A percentile compares a stretch with the other conserved stretches of the same genome.
These are phyloP conservation scores for Pleurotus djamor DNA, from an alignment of 768 basidiomycete species.

Conservation along the genomic window DNA sequence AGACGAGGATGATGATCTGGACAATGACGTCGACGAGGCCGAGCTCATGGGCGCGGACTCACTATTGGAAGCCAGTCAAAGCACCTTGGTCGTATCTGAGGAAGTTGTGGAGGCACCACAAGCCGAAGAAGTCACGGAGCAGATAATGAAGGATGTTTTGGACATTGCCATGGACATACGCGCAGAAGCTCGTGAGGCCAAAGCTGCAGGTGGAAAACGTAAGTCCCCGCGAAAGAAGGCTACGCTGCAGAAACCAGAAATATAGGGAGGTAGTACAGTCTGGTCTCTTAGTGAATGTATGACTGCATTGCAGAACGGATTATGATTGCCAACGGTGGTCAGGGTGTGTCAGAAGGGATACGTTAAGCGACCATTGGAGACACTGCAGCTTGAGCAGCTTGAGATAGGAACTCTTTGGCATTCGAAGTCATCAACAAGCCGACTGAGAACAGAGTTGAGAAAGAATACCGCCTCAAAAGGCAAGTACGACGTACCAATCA, in stretches of 20 bases:
- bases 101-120: neutral
- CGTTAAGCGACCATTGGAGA: neutral
- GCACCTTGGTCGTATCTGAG: neutral
- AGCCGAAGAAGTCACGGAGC: neutral
- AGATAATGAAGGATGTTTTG: neutral
- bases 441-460: neutral
- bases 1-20: neutral
- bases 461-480: neutral
- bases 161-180: neutral
- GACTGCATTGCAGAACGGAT: too few species aligned
- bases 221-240: neutral
- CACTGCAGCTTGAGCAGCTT: neutral
- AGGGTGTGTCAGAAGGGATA: neutral
- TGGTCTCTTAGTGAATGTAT: too few species aligned
- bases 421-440: neutral
- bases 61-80: neutral
- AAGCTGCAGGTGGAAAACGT: neutral
- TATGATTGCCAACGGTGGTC: too few species aligned
- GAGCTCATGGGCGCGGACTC: neutral
- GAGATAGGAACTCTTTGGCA: neutral
- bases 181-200: neutral
- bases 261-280: too few species aligned
- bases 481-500: neutral
- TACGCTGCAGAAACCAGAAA: neutral
- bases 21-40: neutral